A percentile compares a stretch with the other conserved stretches of the same genome.
Conservation (phyloP, 208 protist species). For the Tritrichomonas foetus region DNA sequence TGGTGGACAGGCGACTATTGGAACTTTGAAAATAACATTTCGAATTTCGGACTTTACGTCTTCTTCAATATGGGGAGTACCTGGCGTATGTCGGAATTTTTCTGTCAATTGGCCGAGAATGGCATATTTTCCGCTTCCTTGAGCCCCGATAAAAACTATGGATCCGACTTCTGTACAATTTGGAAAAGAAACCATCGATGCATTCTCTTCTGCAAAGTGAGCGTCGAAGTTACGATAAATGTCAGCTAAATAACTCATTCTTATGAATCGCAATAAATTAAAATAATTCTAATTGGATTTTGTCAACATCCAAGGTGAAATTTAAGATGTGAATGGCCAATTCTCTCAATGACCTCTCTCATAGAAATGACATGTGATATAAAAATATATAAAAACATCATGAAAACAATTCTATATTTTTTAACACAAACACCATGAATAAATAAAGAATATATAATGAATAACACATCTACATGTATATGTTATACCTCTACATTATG, state of each 20-base stretch:
- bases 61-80: background rate
- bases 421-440: too few species aligned
- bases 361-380: too few species aligned
- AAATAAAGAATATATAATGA: too few species aligned
- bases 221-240: background rate
- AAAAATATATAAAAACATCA: too few species aligned
- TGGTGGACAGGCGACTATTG: background rate
- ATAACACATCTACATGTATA: too few species aligned
- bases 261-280: too few species aligned
- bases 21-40: slow-evolving; percentile 17
- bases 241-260: background rate
- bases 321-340: too few species aligned
- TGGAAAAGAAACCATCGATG: background rate
- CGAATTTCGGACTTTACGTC: background rate
- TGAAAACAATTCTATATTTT: too few species aligned
- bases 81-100: background rate
- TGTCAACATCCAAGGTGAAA: too few species aligned
- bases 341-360: too few species aligned
- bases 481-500: too few species aligned
- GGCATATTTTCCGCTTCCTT: slow-evolving; percentile 7
- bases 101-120: background rate
- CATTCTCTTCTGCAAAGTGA: background rate
- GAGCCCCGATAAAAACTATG: background rate
- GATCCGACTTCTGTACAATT: background rate
- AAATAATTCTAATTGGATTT: too few species aligned